Evolutionary conservation across 164 flowering plant species (phyloP), one percentile per base, ranked within the genome.

Genomic region (Cinnamomum chago): DNA sequence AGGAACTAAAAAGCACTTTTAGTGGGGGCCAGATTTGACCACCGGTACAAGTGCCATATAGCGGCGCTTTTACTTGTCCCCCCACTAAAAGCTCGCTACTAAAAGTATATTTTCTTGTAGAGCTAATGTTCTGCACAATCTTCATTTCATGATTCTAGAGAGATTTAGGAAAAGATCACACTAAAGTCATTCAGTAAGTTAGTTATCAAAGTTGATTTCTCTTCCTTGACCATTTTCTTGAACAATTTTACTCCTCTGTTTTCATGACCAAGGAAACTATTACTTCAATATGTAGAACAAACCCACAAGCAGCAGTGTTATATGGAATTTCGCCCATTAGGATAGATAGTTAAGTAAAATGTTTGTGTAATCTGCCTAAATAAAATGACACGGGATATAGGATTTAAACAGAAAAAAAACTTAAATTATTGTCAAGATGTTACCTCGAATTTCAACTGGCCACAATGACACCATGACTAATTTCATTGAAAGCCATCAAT

Each of bases 401-500:
- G 47, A 40, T 55, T 15, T 55, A 55, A 18, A 15, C 18, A 20
- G 13, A 17, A 55, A 14, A 14, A 20, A 55, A 55, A 20, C 58
- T 55, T 20, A 55, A 55, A 55, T 55, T 55, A 55, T 15, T 55
- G 60, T 55, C 0, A 20, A 55, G 60, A 20, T 55, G 60, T 55
- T 20, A 55, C 60, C 60, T 55, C 18, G 1, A 17, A 15, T 55
- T 20, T 55, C 17, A 17, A 15, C 5, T 24, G 15, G 12, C 50
- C 66, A 27, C 9, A 50, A 67, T 23, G 50, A 64, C 52, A 35
- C 25, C 24, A 73, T 58, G 20, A 80, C 62, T 27, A 60, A 27
- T 62, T 58, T 80, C 78, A 64, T 20, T 67, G 20, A 64, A 65
- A 30, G 67, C 70, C 70, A 79, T 55, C 66, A 69, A 51, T 11